Evolutionary conservation across 805 yeast genomes (phyloP), one percentile per base, ranked within the genome.

Genomic region (Zygosaccharomyces pseudorouxii): DNA sequence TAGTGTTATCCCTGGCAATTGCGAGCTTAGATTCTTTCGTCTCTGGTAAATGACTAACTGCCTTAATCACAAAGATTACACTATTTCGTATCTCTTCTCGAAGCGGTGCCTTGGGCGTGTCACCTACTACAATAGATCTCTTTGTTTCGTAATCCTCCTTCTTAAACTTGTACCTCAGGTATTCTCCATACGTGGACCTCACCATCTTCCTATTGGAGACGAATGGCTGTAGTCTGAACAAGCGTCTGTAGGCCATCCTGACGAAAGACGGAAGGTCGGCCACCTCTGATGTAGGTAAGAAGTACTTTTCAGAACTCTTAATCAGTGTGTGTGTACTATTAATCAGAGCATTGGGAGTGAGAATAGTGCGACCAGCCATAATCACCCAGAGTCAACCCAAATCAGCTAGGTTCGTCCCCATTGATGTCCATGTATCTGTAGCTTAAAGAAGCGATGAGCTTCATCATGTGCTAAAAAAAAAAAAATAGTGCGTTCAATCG

Each of bases 151-250:
- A 63, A 46, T 65, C 49, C 48, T 66, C 70, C 11, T 50, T 42
- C 28, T 38, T 57, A 40, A 59, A 65, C 50, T 65, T 67, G 38
- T 60, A 59, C 18, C 60, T 49, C 7, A 67, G 38, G 42, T 67
- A 67, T 1, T 56, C 56, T 2, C 48, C 52, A 45, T 64, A 67
- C 0, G 64, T 60, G 4, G 52, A 46, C 48, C 49, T 52, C 0
- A 65, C 56, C 62, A 58, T 59, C 16, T 41, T 46, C n/a, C 60
- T 53, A 16, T 51, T 53, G 1, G 68, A 64, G 3, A 67, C 35
- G 20, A 64, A 58, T 3, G 63, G 63, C 20, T 43, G 52, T 23
- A 67, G 47, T 33, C 70, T 50, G 16, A 60, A 27, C 47, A 65
- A 53, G 30, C 69, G 48, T 33, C 68, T 52, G 43, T 65, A 65